A percentile compares a stretch with the other conserved stretches of the same genome.
Evolutionary conservation across 768 basidiomycete genomes (phyloP).

Genomic region (Lenzites betulinus): DNA sequence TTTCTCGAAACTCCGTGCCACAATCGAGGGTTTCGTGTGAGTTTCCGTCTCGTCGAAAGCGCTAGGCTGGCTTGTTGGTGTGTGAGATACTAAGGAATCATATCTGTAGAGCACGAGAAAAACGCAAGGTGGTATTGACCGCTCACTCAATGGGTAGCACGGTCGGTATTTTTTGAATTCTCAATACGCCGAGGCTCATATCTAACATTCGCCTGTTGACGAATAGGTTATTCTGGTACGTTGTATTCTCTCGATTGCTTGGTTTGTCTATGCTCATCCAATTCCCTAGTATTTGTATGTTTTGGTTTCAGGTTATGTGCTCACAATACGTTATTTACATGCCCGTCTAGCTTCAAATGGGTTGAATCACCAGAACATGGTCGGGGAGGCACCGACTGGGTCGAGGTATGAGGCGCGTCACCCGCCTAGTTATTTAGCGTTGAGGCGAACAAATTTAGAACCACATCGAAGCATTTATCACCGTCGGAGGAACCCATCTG

Average conservation of each 20-base stretch:
- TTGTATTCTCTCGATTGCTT: not conserved
- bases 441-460: constrained; percentile 42
- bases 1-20: constrained; percentile 78
- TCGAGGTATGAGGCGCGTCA: constrained; percentile 59
- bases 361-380: constrained; percentile 87
- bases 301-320: not conserved
- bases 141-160: constrained; percentile 88
- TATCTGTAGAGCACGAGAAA: constrained; percentile 60
- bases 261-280: not conserved
- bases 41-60: too few relatives aligned
- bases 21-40: constrained; percentile 79
- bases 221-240: constrained; percentile 51
- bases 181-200: not conserved
- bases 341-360: constrained; percentile 79
- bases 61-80: too few relatives aligned
- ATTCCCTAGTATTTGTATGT: constrained; percentile 79
- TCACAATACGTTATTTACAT: not conserved
- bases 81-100: too few relatives aligned
- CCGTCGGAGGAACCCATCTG: constrained; percentile 85
- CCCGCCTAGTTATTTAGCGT: not conserved
- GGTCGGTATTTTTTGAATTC: constrained; percentile 43
- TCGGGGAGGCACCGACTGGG: constrained; percentile 84
- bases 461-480: constrained; percentile 83
- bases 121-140: constrained; percentile 78
- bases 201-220: not conserved